Percentiles rank a stretch among this genome's conserved stretches.
phyloP scores from a whole-genome alignment of 192 early-diverging fungal genomes.

The Powellomyces hirtus region DNA sequence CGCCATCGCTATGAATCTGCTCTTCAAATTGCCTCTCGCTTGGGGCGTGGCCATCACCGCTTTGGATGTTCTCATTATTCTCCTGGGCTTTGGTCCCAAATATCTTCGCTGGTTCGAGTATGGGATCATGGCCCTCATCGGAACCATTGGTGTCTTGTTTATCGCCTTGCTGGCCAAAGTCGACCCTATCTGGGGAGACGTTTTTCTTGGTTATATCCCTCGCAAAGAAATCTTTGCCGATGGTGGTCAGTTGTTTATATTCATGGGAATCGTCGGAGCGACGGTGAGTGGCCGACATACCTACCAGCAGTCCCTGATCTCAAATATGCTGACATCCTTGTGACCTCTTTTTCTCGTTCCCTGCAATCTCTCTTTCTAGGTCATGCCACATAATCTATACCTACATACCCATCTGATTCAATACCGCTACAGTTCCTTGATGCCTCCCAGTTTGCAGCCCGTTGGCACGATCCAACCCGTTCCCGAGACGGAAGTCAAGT shows the following conservation, averaged over 20 bases:
- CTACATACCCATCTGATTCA: constrained; percentile 72
- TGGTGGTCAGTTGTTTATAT: constrained; percentile 53
- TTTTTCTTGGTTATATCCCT: constrained; percentile 68
- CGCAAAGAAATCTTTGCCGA: constrained; percentile 56
- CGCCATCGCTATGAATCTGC: constrained; percentile 74
- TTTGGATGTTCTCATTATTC: constrained; percentile 67
- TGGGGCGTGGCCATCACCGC: constrained; percentile 74
- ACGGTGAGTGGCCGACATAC: constrained; percentile 63
- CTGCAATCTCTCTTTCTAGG: constrained; percentile 19
- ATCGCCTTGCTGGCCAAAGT: constrained; percentile 57
- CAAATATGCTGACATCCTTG: neutral
- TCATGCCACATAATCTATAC: constrained; percentile 87
- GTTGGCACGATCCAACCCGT: constrained; percentile 14
- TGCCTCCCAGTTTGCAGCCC: neutral
- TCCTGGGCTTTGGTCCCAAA: constrained; percentile 59
- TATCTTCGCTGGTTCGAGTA: constrained; percentile 63
- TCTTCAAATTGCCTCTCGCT: constrained; percentile 66
- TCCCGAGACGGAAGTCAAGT: constrained; percentile 26
- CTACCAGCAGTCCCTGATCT: too few relatives aligned
- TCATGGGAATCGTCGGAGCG: constrained; percentile 80
- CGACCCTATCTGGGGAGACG: constrained; percentile 55
- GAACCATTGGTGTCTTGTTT: constrained; percentile 64
- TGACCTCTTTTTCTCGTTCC: too few relatives aligned
- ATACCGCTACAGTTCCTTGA: constrained; percentile 43
- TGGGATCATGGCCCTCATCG: constrained; percentile 64